phyloP scores from a whole-genome alignment of 345 rosid genomes.

The Citrus reticulata region DNA sequence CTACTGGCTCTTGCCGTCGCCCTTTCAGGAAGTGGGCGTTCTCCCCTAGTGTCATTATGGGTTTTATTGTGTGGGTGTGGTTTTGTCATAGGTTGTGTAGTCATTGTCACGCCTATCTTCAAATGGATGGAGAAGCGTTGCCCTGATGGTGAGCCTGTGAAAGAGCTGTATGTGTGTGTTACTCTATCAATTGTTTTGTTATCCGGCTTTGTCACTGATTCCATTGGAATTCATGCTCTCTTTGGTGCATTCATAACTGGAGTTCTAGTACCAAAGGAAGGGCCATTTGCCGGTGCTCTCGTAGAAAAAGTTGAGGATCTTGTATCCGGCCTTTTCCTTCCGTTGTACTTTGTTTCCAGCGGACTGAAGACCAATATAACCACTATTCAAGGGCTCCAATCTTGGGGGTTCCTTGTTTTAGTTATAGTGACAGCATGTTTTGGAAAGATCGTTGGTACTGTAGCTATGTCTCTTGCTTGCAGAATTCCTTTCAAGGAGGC shows the following conservation, averaged over 20 bases:
- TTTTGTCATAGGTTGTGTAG: slow-evolving; percentile 36
- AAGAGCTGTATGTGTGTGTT: slow-evolving; percentile 60
- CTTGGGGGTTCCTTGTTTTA: slow-evolving; percentile 71
- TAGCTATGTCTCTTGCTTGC: slow-evolving; percentile 48
- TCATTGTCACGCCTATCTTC: slow-evolving; percentile 44
- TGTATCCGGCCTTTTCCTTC: slow-evolving; percentile 69
- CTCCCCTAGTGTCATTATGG: slow-evolving; percentile 67
- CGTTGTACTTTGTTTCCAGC: slow-evolving; percentile 73
- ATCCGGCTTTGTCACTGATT: slow-evolving; percentile 62
- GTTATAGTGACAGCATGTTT: slow-evolving; percentile 63
- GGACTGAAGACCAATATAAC: slow-evolving; percentile 76
- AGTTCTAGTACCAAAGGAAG: slow-evolving; percentile 62
- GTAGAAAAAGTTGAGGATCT: slow-evolving; percentile 81
- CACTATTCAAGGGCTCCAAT: slow-evolving; percentile 49
- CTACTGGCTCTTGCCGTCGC: slow-evolving; percentile 81
- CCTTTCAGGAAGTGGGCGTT: slow-evolving; percentile 45
- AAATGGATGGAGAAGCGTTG: slow-evolving; percentile 59
- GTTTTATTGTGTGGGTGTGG: slow-evolving; percentile 54
- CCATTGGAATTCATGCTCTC: slow-evolving; percentile 71
- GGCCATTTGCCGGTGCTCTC: slow-evolving; percentile 61
- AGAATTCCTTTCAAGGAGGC: slow-evolving; percentile 50
- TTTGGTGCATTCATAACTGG: slow-evolving; percentile 84
- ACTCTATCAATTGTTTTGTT: slow-evolving; percentile 52
- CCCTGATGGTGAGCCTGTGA: slow-evolving; percentile 76
- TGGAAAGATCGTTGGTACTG: slow-evolving; percentile 69